Base-by-base conservation (phyloP, 148 eudicot species). In the Selenicereus undatus region DNA sequence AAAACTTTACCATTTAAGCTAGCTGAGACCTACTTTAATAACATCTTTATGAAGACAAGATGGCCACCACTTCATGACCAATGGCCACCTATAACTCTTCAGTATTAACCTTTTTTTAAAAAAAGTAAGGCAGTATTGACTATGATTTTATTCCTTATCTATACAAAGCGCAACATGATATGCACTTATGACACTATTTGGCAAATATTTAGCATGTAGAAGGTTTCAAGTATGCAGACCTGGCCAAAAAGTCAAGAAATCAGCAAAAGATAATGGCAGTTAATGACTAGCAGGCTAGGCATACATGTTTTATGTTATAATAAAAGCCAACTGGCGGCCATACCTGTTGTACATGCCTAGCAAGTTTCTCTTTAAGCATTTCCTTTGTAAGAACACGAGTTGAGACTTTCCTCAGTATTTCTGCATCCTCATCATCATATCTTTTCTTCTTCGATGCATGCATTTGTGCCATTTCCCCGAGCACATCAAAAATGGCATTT, bases 261-360 rank as follows among this genome's bases (percentile, higher is more conserved):
- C 27, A 74, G 60, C 12, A 50, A 11, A n/a, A 14, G 17, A 51
- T n/a, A 13, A 26, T 22, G 16, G 29, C 5, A 56, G 29, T 20
- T 36, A n/a, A 48, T 35, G n/a, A 50, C 6, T 12, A 26, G 56
- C 76, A 75, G 10, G 29, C 22, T 8, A 76, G 32, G 12, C 43
- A 4, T 39, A 4, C 43, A 39, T 7, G 43, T 39, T 39, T 48
- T 22, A 51, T 81, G 75, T 30, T 51, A 64, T 11, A 35, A 21
- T 66, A 48, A 8, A 27, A 22, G 65, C 32, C 45, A 58, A 84
- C 29, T 39, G 68, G 52, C 52, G 32, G 81, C 17, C 77, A 86
- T 78, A 92, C 99, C 91, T 94, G 93, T 84, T 94, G 98, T 45
- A 97, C 99, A 86, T 97, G 98, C 84, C 84, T 89, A 76, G 99